A percentile compares a stretch with the other conserved stretches of the same genome.
Conservation (phyloP, 805 yeast genomes). For the Suhomyces emberorum region DNA sequence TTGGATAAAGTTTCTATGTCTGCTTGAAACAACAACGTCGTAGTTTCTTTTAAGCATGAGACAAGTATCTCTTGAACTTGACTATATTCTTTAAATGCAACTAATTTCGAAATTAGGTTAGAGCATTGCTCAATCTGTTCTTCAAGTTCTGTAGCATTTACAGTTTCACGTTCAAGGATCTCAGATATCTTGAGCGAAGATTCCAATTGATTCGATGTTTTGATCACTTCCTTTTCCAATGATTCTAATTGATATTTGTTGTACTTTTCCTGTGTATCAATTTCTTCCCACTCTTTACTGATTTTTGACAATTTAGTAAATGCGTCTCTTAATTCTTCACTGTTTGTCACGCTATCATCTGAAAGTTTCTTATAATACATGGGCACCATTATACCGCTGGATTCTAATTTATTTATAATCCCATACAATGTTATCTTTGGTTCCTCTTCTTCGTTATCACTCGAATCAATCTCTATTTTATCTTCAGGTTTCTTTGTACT, state of each 20-base stretch:
- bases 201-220: too few relatives aligned
- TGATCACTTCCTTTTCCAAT: too few relatives aligned
- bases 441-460: conserved; percentile 19
- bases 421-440: conserved; percentile 22
- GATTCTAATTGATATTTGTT: conserved; percentile 10
- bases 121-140: too few relatives aligned
- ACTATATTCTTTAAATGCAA: too few relatives aligned
- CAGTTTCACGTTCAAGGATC: too few relatives aligned
- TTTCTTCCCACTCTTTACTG: conserved; percentile 13
- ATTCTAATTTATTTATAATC: conserved; percentile 36
- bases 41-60: too few relatives aligned
- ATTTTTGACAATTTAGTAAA: conserved; percentile 13
- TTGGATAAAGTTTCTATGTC: conserved; percentile 5
- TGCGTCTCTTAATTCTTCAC: conserved; percentile 11
- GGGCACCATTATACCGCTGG: conserved; percentile 35
- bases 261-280: conserved; percentile 10
- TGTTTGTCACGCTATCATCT: conserved; percentile 16
- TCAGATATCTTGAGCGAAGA: too few relatives aligned
- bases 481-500: conserved; percentile 26
- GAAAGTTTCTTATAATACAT: conserved; percentile 29
- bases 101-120: too few relatives aligned
- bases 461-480: conserved; percentile 14
- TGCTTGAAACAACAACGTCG: too few relatives aligned
- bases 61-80: too few relatives aligned
- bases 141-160: too few relatives aligned